These are phyloP conservation scores for Sclerotinia glacialis DNA, from an alignment of 2,329 filamentous ascomycete species.

Conservation along the genomic window DNA sequence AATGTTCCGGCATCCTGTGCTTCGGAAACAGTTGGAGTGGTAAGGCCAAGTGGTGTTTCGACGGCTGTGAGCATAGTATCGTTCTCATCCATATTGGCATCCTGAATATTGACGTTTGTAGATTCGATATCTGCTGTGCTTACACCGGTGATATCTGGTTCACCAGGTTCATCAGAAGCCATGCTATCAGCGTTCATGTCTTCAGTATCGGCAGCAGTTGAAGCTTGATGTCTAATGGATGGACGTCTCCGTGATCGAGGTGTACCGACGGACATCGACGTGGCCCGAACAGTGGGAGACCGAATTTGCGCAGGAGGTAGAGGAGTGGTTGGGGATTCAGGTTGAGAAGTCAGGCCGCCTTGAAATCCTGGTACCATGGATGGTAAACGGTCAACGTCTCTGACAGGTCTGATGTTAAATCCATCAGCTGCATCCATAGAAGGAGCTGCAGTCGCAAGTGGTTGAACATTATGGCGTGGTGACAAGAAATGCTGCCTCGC, in stretches of 20 bases:
- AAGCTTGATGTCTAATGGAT: slow-evolving; percentile 85
- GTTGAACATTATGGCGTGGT: slow-evolving; percentile 57
- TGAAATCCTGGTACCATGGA: slow-evolving; percentile 74
- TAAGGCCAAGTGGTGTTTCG: slow-evolving; percentile 69
- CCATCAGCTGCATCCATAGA: slow-evolving; percentile 67
- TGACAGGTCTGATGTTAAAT: slow-evolving; percentile 72
- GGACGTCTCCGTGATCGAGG: slow-evolving; percentile 66
- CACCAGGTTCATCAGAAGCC: slow-evolving; percentile 72
- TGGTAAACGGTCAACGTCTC: slow-evolving; percentile 77
- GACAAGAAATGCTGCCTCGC: slow-evolving; percentile 50
- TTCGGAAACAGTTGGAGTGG: slow-evolving; percentile 76
- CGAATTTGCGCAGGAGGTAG: slow-evolving; percentile 63
- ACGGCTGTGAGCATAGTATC: slow-evolving; percentile 72
- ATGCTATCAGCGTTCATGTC: slow-evolving; percentile 82
- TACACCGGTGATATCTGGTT: slow-evolving; percentile 69
- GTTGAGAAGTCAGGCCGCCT: slow-evolving; percentile 75
- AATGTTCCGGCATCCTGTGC: slow-evolving; percentile 85
- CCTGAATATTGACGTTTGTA: slow-evolving; percentile 77
- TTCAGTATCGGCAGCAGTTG: slow-evolving; percentile 80
- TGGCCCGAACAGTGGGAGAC: slow-evolving; percentile 55
- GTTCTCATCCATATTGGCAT: slow-evolving; percentile 72
- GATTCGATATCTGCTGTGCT: slow-evolving; percentile 77
- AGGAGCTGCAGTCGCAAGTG: slow-evolving; percentile 64
- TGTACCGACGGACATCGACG: slow-evolving; percentile 51
- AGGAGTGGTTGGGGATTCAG: slow-evolving; percentile 85